A percentile compares a stretch with the other conserved stretches of the same genome.
These are phyloP conservation scores for Casuarina equisetifolia DNA, from an alignment of 306 rosid species.

Conservation along the genomic window DNA sequence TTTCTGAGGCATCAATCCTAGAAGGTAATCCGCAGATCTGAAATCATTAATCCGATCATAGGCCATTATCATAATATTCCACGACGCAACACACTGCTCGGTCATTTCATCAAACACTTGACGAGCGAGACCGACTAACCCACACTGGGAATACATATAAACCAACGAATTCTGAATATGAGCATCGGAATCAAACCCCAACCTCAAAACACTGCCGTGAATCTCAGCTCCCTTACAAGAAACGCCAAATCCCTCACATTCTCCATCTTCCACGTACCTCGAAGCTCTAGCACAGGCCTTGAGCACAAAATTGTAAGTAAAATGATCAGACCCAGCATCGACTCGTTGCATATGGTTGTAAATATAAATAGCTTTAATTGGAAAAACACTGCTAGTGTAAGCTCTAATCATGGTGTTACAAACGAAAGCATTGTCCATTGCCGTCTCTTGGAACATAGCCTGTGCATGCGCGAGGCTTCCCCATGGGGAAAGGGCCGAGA, in stretches of 20 bases:
- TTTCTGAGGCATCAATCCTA: conserved; percentile 52
- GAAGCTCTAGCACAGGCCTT: conserved; percentile 61
- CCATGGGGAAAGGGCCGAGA: conserved; percentile 50
- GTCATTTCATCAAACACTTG: conserved; percentile 57
- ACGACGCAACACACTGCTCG: conserved; percentile 44
- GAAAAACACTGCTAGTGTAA: conserved; percentile 48
- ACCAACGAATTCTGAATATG: conserved; percentile 56
- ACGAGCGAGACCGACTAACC: conserved; percentile 42
- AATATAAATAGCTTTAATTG: conserved; percentile 44
- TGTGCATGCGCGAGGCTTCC: conserved; percentile 62
- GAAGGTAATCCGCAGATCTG: conserved; percentile 46
- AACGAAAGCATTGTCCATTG: conserved; percentile 47
- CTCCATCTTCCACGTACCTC: conserved; percentile 27
- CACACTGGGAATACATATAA: conserved; percentile 45
- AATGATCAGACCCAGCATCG: conserved; percentile 37
- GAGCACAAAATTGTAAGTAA: conserved; percentile 57
- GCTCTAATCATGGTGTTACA: conserved; percentile 71
- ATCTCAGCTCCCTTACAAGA: conserved; percentile 58
- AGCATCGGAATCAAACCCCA: conserved; percentile 45
- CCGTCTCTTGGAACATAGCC: conserved; percentile 50
- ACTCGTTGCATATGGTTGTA: conserved; percentile 44
- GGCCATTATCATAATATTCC: conserved; percentile 69
- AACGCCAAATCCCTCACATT: conserved; percentile 20
- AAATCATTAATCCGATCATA: conserved; percentile 48
- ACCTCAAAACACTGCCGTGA: conserved; percentile 50